Evolutionary conservation across 148 eudicot genomes (phyloP).

Genomic region (Chenopodium quinoa): DNA sequence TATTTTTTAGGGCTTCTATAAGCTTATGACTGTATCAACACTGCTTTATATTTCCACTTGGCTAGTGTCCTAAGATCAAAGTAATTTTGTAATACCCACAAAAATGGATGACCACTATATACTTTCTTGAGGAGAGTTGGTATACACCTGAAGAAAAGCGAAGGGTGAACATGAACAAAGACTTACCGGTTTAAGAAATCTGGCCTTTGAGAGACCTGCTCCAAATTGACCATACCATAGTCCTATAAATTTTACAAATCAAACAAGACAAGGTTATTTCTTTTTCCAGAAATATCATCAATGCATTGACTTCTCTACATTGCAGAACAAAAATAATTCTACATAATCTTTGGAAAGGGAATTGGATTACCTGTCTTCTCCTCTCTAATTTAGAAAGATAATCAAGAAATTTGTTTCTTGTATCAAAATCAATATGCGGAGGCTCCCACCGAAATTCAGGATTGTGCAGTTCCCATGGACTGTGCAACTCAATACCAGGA

Average conservation of each 20-base stretch:
- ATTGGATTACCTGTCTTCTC: slow-evolving; percentile 50
- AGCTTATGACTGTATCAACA: not conserved
- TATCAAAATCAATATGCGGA: slow-evolving; percentile 48
- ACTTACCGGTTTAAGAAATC: slow-evolving; percentile 71
- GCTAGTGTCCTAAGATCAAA: not conserved
- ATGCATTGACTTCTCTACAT: not conserved
- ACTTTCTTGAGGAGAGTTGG: not conserved
- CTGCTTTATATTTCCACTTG: not conserved
- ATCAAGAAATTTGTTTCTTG: slow-evolving; percentile 44
- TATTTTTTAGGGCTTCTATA: not conserved
- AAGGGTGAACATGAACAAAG: slow-evolving; percentile 2
- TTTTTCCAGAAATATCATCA: not conserved
- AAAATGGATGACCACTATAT: not conserved
- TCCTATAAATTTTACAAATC: slow-evolving; percentile 53
- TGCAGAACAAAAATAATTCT: not conserved
- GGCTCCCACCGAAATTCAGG: slow-evolving; percentile 49
- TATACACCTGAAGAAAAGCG: not conserved
- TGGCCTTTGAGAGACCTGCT: slow-evolving; percentile 50
- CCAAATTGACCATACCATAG: slow-evolving; percentile 55
- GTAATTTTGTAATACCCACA: not conserved
- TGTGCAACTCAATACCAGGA: slow-evolving; percentile 38
- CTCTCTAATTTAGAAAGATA: slow-evolving; percentile 46
- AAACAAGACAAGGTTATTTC: not conserved
- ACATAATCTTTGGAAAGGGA: not conserved
- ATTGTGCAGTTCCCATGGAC: slow-evolving; percentile 93